Evolutionary conservation across 352 stramenopile genomes (phyloP).

Genomic region (Sclerospora graminicola): DNA sequence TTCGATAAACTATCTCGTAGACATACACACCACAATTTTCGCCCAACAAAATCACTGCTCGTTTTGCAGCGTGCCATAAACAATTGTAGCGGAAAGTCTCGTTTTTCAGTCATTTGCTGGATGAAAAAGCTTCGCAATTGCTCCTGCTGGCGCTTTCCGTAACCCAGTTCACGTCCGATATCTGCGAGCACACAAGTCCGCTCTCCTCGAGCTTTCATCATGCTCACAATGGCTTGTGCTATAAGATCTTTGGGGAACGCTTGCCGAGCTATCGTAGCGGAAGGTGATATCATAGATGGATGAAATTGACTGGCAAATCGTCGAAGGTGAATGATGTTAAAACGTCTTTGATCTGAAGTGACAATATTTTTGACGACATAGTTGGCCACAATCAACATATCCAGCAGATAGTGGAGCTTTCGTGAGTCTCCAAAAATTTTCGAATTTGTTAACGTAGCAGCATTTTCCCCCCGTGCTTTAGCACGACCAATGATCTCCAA

Average conservation of each 20-base stretch:
- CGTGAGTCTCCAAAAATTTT: slow-evolving; percentile 55
- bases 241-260: slow-evolving; percentile 53
- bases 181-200: slow-evolving; percentile 76
- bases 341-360: slow-evolving; percentile 47
- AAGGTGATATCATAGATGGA: slow-evolving; percentile 54
- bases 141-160: slow-evolving; percentile 67
- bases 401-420: slow-evolving; percentile 76
- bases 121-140: slow-evolving; percentile 78
- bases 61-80: slow-evolving; percentile 80
- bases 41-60: slow-evolving; percentile 35
- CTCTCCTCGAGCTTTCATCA: slow-evolving; percentile 53
- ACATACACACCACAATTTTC: slow-evolving; percentile 75
- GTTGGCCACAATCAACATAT: slow-evolving; percentile 51
- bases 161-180: slow-evolving; percentile 70
- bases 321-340: slow-evolving; percentile 74
- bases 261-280: slow-evolving; percentile 38
- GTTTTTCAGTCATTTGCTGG: slow-evolving; percentile 49
- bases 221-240: slow-evolving; percentile 45
- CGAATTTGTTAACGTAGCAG: slow-evolving; percentile 39
- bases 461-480: slow-evolving; percentile 47
- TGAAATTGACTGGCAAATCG: slow-evolving; percentile 56
- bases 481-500: slow-evolving; percentile 67
- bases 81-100: slow-evolving; percentile 54
- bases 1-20: slow-evolving; percentile 18
- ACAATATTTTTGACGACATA: slow-evolving; percentile 75